Evolutionary conservation across 345 rosid genomes (phyloP).

Genomic region (Firmiana major): DNA sequence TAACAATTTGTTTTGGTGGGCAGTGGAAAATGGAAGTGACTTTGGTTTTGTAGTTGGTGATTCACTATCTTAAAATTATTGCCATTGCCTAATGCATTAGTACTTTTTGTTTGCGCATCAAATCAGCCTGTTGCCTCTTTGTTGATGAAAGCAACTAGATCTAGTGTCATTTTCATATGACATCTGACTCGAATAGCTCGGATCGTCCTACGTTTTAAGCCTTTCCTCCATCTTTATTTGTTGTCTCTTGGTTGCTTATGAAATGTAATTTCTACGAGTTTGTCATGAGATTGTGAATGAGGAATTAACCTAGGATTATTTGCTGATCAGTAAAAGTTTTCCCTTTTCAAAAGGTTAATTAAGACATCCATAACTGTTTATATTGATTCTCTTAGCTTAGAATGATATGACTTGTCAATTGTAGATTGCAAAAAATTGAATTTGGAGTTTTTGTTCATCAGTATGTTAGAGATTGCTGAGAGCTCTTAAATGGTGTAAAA

Average conservation of each 20-base stretch:
- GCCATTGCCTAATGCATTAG: not conserved
- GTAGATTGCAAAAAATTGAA: not conserved
- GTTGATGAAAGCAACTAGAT: not conserved
- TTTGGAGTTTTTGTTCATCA: not conserved
- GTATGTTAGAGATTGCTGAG: not conserved
- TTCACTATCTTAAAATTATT: not conserved
- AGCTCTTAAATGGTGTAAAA: not conserved
- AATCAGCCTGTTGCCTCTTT: not conserved
- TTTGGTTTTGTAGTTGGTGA: not conserved
- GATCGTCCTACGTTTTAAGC: not conserved
- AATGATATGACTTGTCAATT: not conserved
- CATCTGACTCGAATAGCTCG: not conserved
- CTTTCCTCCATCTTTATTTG: not conserved
- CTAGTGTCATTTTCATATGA: not conserved
- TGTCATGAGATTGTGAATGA: not conserved
- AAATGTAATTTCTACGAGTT: not conserved
- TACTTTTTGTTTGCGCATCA: not conserved
- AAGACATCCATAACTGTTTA: not conserved
- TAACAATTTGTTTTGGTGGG: not conserved
- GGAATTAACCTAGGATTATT: not conserved
- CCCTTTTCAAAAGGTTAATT: not conserved
- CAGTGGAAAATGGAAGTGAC: not conserved
- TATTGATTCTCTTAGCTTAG: not conserved
- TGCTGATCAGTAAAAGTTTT: not conserved
- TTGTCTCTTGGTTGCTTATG: not conserved